These are phyloP conservation scores for Agaricus sinodeliciosus DNA, from an alignment of 768 basidiomycete species.

Conservation along the genomic window DNA sequence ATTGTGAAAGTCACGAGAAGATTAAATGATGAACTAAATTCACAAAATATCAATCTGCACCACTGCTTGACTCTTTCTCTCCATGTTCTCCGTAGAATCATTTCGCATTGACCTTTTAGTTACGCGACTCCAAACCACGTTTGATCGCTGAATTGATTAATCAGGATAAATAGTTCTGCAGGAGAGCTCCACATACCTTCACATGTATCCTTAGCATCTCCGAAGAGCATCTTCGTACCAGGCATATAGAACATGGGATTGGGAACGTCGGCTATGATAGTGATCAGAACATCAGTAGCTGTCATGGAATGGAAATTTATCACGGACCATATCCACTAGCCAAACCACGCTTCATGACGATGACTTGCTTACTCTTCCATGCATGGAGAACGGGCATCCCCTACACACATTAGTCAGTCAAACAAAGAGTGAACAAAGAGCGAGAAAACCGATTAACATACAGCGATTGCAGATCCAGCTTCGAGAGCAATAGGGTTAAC, in stretches of 20 bases:
- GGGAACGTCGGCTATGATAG: conserved; percentile 68
- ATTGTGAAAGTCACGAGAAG: no score
- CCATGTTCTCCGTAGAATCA: background rate
- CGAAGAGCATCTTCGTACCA: conserved; percentile 86
- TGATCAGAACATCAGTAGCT: conserved; percentile 4
- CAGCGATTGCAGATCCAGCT: conserved; percentile 78
- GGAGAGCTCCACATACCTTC: conserved; percentile 44
- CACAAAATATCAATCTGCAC: background rate
- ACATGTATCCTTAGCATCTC: conserved; percentile 87
- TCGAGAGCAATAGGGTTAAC: conserved; percentile 89
- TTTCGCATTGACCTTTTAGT: background rate
- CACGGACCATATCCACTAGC: conserved; percentile 76
- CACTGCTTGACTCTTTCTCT: background rate
- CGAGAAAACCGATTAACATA: conserved; percentile 19
- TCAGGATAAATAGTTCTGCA: background rate
- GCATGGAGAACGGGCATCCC: conserved; percentile 91
- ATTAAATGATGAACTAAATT: no score
- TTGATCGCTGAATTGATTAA: conserved; percentile 41
- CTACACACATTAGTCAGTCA: conserved; percentile 17
- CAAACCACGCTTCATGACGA: conserved; percentile 92
- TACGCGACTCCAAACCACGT: conserved; percentile 41
- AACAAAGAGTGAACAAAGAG: background rate
- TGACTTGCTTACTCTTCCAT: conserved; percentile 89
- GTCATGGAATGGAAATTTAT: background rate
- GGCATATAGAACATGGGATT: conserved; percentile 95